Conservation (phyloP, 2,329 filamentous ascomycete species). For the Helotiales sp. region DNA sequence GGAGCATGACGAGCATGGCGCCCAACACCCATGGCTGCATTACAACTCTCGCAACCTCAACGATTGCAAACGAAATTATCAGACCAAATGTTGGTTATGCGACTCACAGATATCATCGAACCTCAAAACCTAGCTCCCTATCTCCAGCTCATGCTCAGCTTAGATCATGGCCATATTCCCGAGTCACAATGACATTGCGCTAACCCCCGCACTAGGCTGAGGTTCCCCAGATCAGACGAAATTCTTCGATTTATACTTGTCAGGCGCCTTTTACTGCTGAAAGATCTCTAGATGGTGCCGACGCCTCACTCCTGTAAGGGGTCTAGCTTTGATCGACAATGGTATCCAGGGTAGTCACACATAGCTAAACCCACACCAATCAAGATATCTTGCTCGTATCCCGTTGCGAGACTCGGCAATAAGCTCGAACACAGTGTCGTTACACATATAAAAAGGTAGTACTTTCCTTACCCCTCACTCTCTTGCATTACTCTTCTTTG, state of each 20-base stretch:
- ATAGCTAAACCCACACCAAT: no score
- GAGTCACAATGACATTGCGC: background rate
- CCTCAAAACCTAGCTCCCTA: background rate
- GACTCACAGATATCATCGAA: no score
- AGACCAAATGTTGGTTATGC: no score
- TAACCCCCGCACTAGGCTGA: constrained; percentile 12
- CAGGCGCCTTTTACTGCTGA: background rate
- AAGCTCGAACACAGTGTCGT: no score
- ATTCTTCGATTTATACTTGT: background rate
- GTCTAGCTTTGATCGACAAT: background rate
- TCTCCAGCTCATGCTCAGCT: background rate
- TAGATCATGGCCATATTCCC: background rate
- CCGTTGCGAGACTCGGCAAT: background rate
- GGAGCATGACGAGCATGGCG: background rate
- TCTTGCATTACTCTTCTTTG: no score
- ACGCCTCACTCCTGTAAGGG: background rate
- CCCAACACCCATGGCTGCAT: no score
- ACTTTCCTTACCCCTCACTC: no score
- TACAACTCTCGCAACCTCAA: no score
- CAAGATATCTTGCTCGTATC: background rate
- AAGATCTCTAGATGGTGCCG: background rate
- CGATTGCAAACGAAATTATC: no score
- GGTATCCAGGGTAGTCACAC: background rate
- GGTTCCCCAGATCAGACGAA: background rate
- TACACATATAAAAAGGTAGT: no score